Evolutionary conservation across 2,329 filamentous ascomycete genomes (phyloP).

Genomic region (Aureobasidium sp.): DNA sequence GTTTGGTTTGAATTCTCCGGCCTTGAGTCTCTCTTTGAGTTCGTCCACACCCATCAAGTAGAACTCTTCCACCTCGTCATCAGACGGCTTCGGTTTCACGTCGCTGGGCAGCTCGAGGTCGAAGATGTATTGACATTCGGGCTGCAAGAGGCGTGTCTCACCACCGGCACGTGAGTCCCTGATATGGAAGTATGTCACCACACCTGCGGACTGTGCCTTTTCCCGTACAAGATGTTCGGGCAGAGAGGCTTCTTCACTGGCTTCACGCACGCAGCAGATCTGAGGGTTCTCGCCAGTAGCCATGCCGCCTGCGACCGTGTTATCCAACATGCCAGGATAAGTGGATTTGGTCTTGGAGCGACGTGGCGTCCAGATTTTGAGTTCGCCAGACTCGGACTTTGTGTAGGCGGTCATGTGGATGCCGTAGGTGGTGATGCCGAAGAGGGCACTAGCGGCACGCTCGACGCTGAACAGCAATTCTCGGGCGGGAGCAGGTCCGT

Average conservation of each 20-base stretch:
- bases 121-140: conserved; percentile 87
- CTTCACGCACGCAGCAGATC: conserved; percentile 77
- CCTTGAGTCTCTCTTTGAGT: conserved; percentile 60
- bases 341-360: conserved; percentile 73
- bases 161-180: conserved; percentile 69
- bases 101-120: conserved; percentile 70
- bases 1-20: conserved; percentile 85
- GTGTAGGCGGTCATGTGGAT: conserved; percentile 73
- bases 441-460: conserved; percentile 63
- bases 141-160: conserved; percentile 75
- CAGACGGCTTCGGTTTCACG: conserved; percentile 66
- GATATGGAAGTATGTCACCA: conserved; percentile 78
- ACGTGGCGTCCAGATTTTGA: conserved; percentile 79
- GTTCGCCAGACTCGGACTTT: conserved; percentile 40
- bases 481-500: conserved; percentile 49
- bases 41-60: conserved; percentile 70
- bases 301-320: conserved; percentile 83
- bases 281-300: conserved; percentile 73
- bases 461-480: conserved; percentile 68
- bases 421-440: conserved; percentile 72
- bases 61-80: conserved; percentile 85
- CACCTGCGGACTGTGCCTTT: conserved; percentile 54
- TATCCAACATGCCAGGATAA: conserved; percentile 88
- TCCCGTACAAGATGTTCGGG: conserved; percentile 61
- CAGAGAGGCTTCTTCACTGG: conserved; percentile 80